Conservation (phyloP, 306 rosid species). For the Trifolium dubium region DNA sequence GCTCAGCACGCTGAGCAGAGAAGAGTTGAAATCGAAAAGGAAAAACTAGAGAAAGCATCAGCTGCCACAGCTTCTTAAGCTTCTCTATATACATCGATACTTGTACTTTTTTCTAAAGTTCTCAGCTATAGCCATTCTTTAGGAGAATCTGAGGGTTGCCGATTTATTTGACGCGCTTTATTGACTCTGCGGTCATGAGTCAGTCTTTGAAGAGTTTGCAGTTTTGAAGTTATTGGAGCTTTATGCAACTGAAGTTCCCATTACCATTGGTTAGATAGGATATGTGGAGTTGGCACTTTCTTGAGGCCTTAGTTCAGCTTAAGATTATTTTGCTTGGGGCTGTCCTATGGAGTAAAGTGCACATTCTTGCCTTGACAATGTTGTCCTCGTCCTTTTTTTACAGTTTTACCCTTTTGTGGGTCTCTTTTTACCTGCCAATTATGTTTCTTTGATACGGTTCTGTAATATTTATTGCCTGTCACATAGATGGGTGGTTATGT, state of each 20-base stretch:
- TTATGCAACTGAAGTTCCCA: slow-evolving; percentile 48
- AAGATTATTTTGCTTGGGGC: slow-evolving; percentile 40
- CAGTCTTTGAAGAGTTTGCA: slow-evolving; percentile 45
- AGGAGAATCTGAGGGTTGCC: slow-evolving; percentile 51
- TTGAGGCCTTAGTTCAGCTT: slow-evolving; percentile 40
- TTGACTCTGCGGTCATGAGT: slow-evolving; percentile 50
- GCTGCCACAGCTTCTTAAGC: slow-evolving; percentile 62
- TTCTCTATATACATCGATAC: slow-evolving; percentile 46
- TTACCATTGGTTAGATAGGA: slow-evolving; percentile 25
- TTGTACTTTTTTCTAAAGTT: slow-evolving; percentile 37
- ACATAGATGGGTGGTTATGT: slow-evolving; percentile 53
- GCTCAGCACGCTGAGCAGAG: slow-evolving; percentile 94
- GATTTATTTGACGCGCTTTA: slow-evolving; percentile 51
- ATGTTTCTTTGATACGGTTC: slow-evolving; percentile 40
- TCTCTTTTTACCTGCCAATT: slow-evolving; percentile 18
- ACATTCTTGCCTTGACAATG: slow-evolving; percentile 27
- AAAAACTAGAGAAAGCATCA: slow-evolving; percentile 73
- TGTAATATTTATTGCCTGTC: slow-evolving; percentile 50
- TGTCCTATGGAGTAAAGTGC: slow-evolving; percentile 35
- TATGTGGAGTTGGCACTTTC: slow-evolving; percentile 43
- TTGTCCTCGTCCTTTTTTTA: neutral
- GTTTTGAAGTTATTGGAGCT: slow-evolving; percentile 52
- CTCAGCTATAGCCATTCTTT: slow-evolving; percentile 52
- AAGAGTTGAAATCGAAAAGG: slow-evolving; percentile 85
- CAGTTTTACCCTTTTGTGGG: slow-evolving; percentile 1